Evolutionary conservation across 2,329 filamentous ascomycete species (phyloP).

Genomic region (Aspergillus sp.): DNA sequence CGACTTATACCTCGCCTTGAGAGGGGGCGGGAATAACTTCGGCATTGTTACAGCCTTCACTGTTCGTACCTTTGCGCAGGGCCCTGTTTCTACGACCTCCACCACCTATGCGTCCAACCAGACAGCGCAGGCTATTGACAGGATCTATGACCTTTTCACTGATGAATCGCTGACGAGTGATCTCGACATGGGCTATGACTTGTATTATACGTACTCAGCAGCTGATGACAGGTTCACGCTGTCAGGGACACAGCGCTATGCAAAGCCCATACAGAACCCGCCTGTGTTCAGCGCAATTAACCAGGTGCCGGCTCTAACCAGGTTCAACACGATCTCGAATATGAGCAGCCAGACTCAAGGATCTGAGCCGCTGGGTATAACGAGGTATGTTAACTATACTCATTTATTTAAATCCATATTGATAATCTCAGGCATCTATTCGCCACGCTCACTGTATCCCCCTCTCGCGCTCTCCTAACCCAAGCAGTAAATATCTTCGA

Average conservation of each 20-base stretch:
- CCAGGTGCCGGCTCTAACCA: slow-evolving; percentile 13
- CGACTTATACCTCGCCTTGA: slow-evolving; percentile 38
- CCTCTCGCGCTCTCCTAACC: slow-evolving; percentile 11
- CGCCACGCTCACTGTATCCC: slow-evolving; percentile 10
- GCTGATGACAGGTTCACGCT: slow-evolving; percentile 12
- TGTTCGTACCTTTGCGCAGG: slow-evolving; percentile 33
- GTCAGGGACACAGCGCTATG: slow-evolving; percentile 19
- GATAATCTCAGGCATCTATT: slow-evolving; percentile 9
- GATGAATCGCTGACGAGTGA: slow-evolving; percentile 11
- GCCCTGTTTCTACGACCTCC: slow-evolving; percentile 1
- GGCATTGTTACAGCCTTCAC: slow-evolving; percentile 38
- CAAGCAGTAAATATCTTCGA: slow-evolving; percentile 11
- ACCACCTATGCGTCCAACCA: slow-evolving; percentile 1
- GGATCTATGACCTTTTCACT: slow-evolving; percentile 15
- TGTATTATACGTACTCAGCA: slow-evolving; percentile 17
- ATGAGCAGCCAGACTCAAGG: slow-evolving; percentile 9
- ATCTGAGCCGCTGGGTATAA: slow-evolving; percentile 6
- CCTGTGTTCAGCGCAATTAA: slow-evolving; percentile 15
- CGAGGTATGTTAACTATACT: slow-evolving; percentile 1
- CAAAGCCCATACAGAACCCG: slow-evolving; percentile 14
- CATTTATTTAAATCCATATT: background rate
- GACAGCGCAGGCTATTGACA: slow-evolving; percentile 6
- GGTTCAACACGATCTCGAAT: background rate
- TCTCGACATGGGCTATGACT: slow-evolving; percentile 18
- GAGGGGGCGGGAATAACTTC: slow-evolving; percentile 41